Percentiles rank a stretch among this genome's conserved stretches.
Conservation (phyloP, 495 filamentous ascomycete species). For the Cairneyella variabilis region DNA sequence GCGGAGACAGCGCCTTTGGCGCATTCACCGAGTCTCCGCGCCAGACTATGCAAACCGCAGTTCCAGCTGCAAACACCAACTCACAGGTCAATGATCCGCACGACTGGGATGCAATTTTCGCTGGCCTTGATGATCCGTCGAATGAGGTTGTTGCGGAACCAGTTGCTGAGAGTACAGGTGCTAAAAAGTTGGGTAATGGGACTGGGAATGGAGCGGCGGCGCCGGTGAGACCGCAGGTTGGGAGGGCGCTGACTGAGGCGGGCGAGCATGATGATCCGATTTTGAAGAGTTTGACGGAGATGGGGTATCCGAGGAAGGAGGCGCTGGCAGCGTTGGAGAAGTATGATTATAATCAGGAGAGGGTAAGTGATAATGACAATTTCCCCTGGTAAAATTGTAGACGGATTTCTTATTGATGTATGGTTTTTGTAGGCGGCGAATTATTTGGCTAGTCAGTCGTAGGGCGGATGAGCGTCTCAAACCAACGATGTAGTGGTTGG, state of each 20-base stretch:
- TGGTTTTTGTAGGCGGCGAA: constrained; percentile 24
- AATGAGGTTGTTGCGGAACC: too few species aligned
- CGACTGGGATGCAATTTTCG: constrained; percentile 96
- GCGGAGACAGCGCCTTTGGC: constrained; percentile 20
- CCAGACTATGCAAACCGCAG: too few species aligned
- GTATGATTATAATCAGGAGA: constrained; percentile 91
- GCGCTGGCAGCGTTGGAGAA: constrained; percentile 87
- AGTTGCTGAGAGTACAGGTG: constrained; percentile 6
- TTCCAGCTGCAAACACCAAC: constrained; percentile 24
- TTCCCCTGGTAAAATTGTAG: background rate
- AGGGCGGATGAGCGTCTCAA: too few species aligned
- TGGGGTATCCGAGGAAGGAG: constrained; percentile 81
- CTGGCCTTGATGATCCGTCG: constrained; percentile 57
- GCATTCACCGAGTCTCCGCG: constrained; percentile 20
- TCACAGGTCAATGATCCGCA: constrained; percentile 43
- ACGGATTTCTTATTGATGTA: background rate
- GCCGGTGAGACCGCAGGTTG: constrained; percentile 34
- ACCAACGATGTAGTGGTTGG: too few species aligned
- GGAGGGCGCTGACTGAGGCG: constrained; percentile 67
- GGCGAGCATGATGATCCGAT: constrained; percentile 88
- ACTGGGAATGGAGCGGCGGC: constrained; percentile 17
- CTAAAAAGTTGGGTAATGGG: background rate
- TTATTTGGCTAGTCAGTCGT: constrained; percentile 28
- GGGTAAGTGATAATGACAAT: constrained; percentile 59
- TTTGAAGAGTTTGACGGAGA: constrained; percentile 80